Conservation (phyloP, 805 yeast genomes). For the Wickerhamiella dianesei region DNA sequence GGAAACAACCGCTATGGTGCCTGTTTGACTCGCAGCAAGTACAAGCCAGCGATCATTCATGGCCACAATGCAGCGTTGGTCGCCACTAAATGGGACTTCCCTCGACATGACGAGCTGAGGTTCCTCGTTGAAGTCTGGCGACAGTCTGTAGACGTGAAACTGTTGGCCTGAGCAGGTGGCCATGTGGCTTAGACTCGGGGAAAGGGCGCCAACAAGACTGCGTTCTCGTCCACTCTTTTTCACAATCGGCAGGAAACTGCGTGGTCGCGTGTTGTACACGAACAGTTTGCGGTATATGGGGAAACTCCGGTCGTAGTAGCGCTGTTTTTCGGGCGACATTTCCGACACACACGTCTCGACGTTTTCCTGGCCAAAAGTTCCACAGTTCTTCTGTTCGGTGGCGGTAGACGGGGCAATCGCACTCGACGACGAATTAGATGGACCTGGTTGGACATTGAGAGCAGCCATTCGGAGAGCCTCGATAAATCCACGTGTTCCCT, state of each 20-base stretch:
- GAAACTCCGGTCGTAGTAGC: slow-evolving; percentile 61
- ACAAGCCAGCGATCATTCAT: slow-evolving; percentile 47
- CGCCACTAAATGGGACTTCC: slow-evolving; percentile 39
- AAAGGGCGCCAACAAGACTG: slow-evolving; percentile 41
- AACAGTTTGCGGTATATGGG: slow-evolving; percentile 61
- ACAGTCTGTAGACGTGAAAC: slow-evolving; percentile 61
- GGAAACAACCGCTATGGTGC: slow-evolving; percentile 54
- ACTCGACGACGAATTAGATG: background rate
- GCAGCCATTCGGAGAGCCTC: slow-evolving; percentile 10
- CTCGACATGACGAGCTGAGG: slow-evolving; percentile 60
- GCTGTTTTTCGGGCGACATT: slow-evolving; percentile 2
- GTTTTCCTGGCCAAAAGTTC: background rate
- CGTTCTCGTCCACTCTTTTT: slow-evolving; percentile 26
- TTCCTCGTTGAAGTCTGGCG: slow-evolving; percentile 30
- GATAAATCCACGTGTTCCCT: slow-evolving; percentile 6
- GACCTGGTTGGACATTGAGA: background rate
- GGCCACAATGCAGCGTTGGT: slow-evolving; percentile 14
- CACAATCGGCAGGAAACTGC: slow-evolving; percentile 31
- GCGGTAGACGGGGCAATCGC: background rate
- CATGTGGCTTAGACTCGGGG: slow-evolving; percentile 52
- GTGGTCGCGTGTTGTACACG: slow-evolving; percentile 40
- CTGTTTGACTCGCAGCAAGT: slow-evolving; percentile 53
- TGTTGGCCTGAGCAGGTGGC: slow-evolving; percentile 52
- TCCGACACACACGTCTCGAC: background rate
- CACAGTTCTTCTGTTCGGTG: too few species aligned